Conservation (phyloP, 495 filamentous ascomycete genomes). For the Penicillium longicatenatum region DNA sequence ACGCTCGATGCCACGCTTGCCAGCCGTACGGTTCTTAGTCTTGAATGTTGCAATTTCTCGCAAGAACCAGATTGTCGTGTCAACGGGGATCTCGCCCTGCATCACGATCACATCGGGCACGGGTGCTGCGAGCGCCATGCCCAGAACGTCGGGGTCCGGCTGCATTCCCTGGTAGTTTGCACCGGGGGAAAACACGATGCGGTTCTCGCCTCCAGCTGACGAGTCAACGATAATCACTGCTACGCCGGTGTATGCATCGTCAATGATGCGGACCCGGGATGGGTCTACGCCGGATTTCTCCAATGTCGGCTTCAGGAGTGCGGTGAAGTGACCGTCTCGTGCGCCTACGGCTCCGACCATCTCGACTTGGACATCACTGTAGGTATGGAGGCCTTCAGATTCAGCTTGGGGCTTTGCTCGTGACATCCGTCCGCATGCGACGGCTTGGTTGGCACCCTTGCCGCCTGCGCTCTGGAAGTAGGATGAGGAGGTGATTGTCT, state of each 20-base stretch:
- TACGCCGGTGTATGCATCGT: constrained; percentile 68
- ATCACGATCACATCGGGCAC: constrained; percentile 71
- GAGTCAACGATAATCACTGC: constrained; percentile 86
- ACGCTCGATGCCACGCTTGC: constrained; percentile 45
- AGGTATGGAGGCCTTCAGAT: constrained; percentile 22
- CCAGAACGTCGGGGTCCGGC: constrained; percentile 43
- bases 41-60: constrained; percentile 35
- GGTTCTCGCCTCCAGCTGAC: constrained; percentile 75
- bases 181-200: constrained; percentile 78
- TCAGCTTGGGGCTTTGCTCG: constrained; percentile 36
- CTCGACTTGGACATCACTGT: constrained; percentile 59
- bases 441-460: constrained; percentile 95
- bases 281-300: constrained; percentile 63
- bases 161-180: constrained; percentile 68
- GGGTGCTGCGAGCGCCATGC: constrained; percentile 34
- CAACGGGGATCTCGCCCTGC: constrained; percentile 84
- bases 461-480: constrained; percentile 84
- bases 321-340: constrained; percentile 48
- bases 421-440: constrained; percentile 70
- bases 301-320: constrained; percentile 48
- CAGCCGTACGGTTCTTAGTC: constrained; percentile 46
- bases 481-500: constrained; percentile 79
- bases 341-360: constrained; percentile 86
- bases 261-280: constrained; percentile 48
- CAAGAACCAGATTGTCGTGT: constrained; percentile 69